phyloP scores from a whole-genome alignment of 2,329 filamentous ascomycete species.

The Aspergillus versicolor region DNA sequence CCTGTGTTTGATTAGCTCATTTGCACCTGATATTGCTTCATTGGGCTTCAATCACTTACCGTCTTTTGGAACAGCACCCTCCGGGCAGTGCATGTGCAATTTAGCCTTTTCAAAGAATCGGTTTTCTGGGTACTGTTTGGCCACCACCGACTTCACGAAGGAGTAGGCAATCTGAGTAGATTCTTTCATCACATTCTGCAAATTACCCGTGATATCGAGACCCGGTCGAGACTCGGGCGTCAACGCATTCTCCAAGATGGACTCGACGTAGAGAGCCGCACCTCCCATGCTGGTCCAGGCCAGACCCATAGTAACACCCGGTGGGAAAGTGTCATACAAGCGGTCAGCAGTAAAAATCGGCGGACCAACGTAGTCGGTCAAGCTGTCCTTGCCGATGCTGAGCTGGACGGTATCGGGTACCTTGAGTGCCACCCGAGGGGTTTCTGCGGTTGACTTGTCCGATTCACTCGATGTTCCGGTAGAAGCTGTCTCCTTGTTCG shows the following conservation, averaged over 20 bases:
- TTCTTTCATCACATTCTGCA: conserved; percentile 98
- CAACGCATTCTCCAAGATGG: conserved; percentile 83
- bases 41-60: conserved; percentile 43
- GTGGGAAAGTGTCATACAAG: conserved; percentile 87
- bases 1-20: conserved; percentile 38
- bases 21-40: neutral
- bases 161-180: conserved; percentile 94
- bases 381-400: conserved; percentile 79
- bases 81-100: conserved; percentile 93
- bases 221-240: conserved; percentile 71
- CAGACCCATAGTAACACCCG: conserved; percentile 95
- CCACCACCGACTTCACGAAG: conserved; percentile 87
- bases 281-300: conserved; percentile 98
- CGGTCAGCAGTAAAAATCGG: conserved; percentile 94
- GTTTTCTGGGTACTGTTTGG: conserved; percentile 81
- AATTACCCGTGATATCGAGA: conserved; percentile 88
- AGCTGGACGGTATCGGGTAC: conserved; percentile 88
- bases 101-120: conserved; percentile 94
- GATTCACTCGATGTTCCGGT: conserved; percentile 54
- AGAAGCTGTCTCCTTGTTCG: conserved; percentile 55
- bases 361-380: conserved; percentile 95
- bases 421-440: conserved; percentile 71
- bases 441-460: conserved; percentile 47
- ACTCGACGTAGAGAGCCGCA: conserved; percentile 94
- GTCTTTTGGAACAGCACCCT: conserved; percentile 94